Base-by-base conservation (phyloP, 495 filamentous ascomycete species). In the Aspergillus bertholletiae region DNA sequence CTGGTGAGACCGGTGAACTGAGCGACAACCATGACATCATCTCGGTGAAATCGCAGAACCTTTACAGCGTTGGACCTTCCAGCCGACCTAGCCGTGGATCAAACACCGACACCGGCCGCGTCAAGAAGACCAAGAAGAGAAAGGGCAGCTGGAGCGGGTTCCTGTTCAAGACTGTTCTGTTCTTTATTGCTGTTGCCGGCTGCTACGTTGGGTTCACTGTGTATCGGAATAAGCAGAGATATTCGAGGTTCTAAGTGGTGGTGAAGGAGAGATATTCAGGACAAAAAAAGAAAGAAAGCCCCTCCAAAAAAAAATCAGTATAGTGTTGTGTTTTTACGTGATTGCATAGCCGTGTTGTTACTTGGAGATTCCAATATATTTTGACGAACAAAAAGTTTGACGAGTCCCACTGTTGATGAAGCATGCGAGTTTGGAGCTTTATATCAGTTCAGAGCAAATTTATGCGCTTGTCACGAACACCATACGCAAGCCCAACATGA, bases 11-110 rank as follows among this genome's bases (percentile, higher is more conserved):
- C 23, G 95, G 95, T 61, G 95, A 99, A 74, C 80, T 99, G 60
- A 89, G 83, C 69, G 95, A 99, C 72, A 96, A 97, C 79, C 91
- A 96, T 81, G 95, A 99, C 70, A 95, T 99, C 70, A 87, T 97
- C 70, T 87, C 81, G 51, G 82, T 99, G 68, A 76, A 86, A 54
- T 84, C 92, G 35, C 88, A 89, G 79, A 97, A 97, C 67, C 79
- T 97, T 24, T 97, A 99, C 72, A 80, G 79, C 52, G 72, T 85
- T 49, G 80, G 74, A 64, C 52, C 69, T 57, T 58, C 64, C 47
- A 62, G 60, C 34, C 58, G 63, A 59, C 66, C 71, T 39, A 64
- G 68, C 56, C 62, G 72, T 45, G 76, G 68, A 23, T 71, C 70
- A 20, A 74, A 66, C 28, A 40, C 67, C 63, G 76, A 70, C 54